These are phyloP conservation scores for Colletotrichum magnum DNA, from an alignment of 2,329 filamentous ascomycete species.

Conservation along the genomic window DNA sequence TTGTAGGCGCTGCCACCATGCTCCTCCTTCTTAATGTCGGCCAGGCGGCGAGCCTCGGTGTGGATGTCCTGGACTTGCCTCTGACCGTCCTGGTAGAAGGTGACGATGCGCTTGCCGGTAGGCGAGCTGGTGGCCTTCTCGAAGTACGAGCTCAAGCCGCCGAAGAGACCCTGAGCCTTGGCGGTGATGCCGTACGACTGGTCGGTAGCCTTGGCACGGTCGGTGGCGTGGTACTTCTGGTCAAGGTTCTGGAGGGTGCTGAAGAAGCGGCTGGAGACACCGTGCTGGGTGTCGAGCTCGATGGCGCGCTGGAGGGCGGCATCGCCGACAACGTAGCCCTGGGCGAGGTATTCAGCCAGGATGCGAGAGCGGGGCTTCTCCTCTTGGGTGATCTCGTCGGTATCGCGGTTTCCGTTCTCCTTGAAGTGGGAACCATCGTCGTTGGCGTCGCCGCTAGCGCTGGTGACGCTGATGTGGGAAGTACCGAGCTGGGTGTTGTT, in stretches of 20 bases:
- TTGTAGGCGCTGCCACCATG: conserved; percentile 72
- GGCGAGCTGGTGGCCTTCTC: conserved; percentile 92
- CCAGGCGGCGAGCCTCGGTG: conserved; percentile 87
- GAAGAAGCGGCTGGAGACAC: conserved; percentile 85
- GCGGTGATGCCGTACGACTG: conserved; percentile 85
- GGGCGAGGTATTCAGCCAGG: conserved; percentile 94
- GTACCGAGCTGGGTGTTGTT: conserved; percentile 96
- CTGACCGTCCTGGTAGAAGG: conserved; percentile 88
- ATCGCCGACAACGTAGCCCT: conserved; percentile 88
- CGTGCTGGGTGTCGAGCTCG: conserved; percentile 90
- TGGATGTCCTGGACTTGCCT: conserved; percentile 97
- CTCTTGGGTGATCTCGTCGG: conserved; percentile 87
- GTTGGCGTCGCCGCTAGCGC: conserved; percentile 74
- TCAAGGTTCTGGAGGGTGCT: conserved; percentile 83
- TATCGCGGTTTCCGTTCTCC: conserved; percentile 69
- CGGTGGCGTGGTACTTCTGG: conserved; percentile 86
- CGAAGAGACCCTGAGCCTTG: conserved; percentile 75
- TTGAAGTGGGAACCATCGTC: conserved; percentile 71
- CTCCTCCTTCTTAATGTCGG: conserved; percentile 85
- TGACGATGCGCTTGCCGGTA: conserved; percentile 87
- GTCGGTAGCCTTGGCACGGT: conserved; percentile 88
- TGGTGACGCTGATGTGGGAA: conserved; percentile 83
- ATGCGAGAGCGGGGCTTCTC: conserved; percentile 97
- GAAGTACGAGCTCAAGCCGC: conserved; percentile 88
- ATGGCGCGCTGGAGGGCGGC: conserved; percentile 85